A percentile compares a stretch with the other conserved stretches of the same genome.
These are phyloP conservation scores for Ascochyta koolunga DNA, from an alignment of 2,329 filamentous ascomycete species.

Conservation along the genomic window DNA sequence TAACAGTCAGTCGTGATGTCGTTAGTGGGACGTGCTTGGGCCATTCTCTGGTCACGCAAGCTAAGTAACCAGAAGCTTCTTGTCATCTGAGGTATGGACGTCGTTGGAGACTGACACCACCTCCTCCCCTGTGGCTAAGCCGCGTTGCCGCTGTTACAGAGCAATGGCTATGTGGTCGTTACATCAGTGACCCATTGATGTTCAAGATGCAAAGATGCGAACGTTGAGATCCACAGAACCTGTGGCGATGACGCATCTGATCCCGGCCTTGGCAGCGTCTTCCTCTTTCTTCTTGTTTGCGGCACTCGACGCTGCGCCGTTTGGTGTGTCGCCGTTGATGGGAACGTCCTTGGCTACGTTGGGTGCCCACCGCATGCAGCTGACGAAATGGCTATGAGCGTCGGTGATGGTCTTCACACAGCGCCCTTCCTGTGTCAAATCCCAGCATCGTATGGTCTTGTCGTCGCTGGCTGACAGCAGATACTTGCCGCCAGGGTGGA, in stretches of 20 bases:
- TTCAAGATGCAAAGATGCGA: conserved; percentile 72
- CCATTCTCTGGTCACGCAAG: background rate
- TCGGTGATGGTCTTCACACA: conserved; percentile 83
- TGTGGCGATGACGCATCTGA: conserved; percentile 85
- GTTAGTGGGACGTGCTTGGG: background rate
- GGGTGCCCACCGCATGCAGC: conserved; percentile 86
- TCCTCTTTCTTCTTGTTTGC: conserved; percentile 59
- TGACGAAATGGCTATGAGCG: conserved; percentile 83
- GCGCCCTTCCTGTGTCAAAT: conserved; percentile 86
- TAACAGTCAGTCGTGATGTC: background rate
- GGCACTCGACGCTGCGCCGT: conserved; percentile 53
- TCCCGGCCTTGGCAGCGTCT: conserved; percentile 63
- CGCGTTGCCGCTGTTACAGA: background rate
- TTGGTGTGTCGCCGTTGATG: conserved; percentile 50
- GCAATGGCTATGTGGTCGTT: background rate
- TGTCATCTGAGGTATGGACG: background rate
- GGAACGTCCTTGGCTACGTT: conserved; percentile 67
- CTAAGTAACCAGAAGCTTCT: background rate
- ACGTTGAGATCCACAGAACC: conserved; percentile 83
- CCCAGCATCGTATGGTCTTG: conserved; percentile 93
- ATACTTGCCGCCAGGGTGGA: conserved; percentile 92
- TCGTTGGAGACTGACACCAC: background rate
- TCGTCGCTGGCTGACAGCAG: conserved; percentile 86
- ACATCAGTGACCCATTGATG: background rate
- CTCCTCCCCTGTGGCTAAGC: background rate